These are phyloP conservation scores for Casuarina equisetifolia DNA, from an alignment of 306 rosid species.

Conservation along the genomic window DNA sequence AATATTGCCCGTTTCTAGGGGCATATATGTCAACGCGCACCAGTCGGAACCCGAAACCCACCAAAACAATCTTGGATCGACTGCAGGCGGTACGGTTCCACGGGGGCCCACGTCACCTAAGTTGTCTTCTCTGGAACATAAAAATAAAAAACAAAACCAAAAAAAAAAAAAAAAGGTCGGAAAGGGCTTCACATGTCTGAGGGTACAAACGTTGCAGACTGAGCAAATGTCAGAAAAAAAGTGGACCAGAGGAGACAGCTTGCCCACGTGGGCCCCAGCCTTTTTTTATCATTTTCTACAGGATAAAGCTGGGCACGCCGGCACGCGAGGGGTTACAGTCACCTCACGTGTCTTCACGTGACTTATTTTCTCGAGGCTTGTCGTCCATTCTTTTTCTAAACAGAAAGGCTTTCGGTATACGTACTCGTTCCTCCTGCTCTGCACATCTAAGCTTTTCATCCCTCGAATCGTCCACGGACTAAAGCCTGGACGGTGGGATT, in stretches of 20 bases:
- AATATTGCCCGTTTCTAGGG: slow-evolving; percentile 2
- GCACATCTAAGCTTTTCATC: too few species aligned
- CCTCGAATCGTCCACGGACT: too few species aligned
- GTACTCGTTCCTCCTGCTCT: background rate
- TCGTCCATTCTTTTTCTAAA: background rate
- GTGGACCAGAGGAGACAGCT: slow-evolving; percentile 30
- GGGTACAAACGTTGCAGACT: slow-evolving; percentile 22
- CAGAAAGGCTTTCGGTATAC: background rate
- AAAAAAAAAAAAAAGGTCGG: background rate
- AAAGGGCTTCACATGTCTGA: slow-evolving; percentile 46
- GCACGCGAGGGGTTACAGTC: slow-evolving; percentile 51
- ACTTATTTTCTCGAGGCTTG: slow-evolving; percentile 41
- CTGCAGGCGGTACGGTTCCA: slow-evolving; percentile 31
- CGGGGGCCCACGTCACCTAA: slow-evolving; percentile 28
- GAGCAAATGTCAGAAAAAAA: slow-evolving; percentile 35
- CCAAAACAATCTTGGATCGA: slow-evolving; percentile 29
- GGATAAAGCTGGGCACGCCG: slow-evolving; percentile 69
- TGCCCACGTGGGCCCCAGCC: slow-evolving; percentile 52
- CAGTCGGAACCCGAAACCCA: background rate
- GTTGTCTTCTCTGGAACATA: slow-evolving; percentile 15
- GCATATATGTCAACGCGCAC: slow-evolving; percentile 25
- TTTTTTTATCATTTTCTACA: slow-evolving; percentile 36
- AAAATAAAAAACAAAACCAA: too few species aligned
- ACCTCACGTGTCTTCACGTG: slow-evolving; percentile 77
- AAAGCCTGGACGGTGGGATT: too few species aligned